phyloP scores from a whole-genome alignment of 192 early-diverging fungal genomes.

The Backusella mclennaniae region DNA sequence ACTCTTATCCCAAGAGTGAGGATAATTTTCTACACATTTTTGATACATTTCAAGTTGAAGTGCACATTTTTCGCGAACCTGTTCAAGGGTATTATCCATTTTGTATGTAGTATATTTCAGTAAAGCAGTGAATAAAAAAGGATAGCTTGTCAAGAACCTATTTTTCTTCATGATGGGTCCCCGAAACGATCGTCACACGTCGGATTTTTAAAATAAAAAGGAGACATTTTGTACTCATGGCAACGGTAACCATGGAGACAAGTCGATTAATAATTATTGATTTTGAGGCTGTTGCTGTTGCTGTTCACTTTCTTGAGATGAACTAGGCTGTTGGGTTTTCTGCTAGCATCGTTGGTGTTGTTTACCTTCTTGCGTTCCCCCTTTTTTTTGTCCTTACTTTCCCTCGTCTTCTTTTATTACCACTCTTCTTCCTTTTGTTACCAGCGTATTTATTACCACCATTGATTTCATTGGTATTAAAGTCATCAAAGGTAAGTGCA shows the following conservation, averaged over 20 bases:
- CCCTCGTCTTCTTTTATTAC: too few species aligned
- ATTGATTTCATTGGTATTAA: too few species aligned
- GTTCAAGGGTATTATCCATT: conserved; percentile 54
- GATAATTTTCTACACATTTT: conserved; percentile 52
- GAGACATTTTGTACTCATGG: neutral
- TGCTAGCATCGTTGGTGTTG: too few species aligned
- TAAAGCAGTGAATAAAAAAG: neutral
- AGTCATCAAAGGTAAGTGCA: too few species aligned
- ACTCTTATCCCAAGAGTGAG: conserved; percentile 51
- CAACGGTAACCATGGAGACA: neutral
- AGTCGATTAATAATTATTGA: too few species aligned
- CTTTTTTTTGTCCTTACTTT: too few species aligned
- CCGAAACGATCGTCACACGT: neutral
- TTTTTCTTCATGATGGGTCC: neutral
- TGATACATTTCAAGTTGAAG: conserved; percentile 55
- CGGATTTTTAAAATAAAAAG: neutral
- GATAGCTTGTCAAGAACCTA: neutral
- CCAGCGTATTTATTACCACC: too few species aligned
- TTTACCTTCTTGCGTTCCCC: too few species aligned
- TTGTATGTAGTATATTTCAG: neutral
- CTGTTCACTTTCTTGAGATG: too few species aligned
- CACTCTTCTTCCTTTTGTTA: too few species aligned
- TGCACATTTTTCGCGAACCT: conserved; percentile 57
- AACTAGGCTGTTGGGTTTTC: too few species aligned
- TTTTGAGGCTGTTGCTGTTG: too few species aligned